phyloP scores from a whole-genome alignment of 345 rosid genomes.

The Sisymbrium altissimum region DNA sequence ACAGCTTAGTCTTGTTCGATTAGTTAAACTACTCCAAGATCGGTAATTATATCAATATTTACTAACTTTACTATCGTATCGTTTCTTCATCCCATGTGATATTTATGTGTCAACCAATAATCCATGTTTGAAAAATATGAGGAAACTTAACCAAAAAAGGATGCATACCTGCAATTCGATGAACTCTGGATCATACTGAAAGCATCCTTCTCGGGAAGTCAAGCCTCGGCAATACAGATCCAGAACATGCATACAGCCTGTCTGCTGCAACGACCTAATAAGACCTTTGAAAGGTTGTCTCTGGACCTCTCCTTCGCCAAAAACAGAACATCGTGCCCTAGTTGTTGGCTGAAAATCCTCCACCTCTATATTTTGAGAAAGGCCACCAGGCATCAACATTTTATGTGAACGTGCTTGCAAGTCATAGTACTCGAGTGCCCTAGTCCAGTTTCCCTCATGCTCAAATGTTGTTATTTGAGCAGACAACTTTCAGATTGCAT shows the following conservation, averaged over 20 bases:
- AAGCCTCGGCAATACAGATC: conserved; percentile 87
- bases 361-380: conserved; percentile 34
- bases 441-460: conserved; percentile 96
- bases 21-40: conserved; percentile 8
- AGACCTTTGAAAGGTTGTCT: conserved; percentile 84
- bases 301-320: conserved; percentile 43
- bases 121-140: not conserved
- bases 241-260: conserved; percentile 83
- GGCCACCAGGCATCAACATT: conserved; percentile 35
- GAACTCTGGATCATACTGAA: conserved; percentile 75
- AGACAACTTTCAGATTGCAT: conserved; percentile 49
- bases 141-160: conserved; percentile 3
- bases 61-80: not conserved
- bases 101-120: not conserved
- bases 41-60: not conserved
- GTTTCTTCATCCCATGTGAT: conserved; percentile 9
- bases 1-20: not conserved
- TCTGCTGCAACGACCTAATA: conserved; percentile 87
- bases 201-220: conserved; percentile 61
- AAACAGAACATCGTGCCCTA: conserved; percentile 34
- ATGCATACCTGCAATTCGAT: conserved; percentile 77
- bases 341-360: conserved; percentile 33
- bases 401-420: conserved; percentile 74
- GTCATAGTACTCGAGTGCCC: conserved; percentile 94
- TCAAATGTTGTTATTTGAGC: conserved; percentile 91